Percentiles rank a stretch among this genome's conserved stretches.
Evolutionary conservation across 2,329 filamentous ascomycete genomes (phyloP).

Genomic region (Emericellopsis cladophorae): DNA sequence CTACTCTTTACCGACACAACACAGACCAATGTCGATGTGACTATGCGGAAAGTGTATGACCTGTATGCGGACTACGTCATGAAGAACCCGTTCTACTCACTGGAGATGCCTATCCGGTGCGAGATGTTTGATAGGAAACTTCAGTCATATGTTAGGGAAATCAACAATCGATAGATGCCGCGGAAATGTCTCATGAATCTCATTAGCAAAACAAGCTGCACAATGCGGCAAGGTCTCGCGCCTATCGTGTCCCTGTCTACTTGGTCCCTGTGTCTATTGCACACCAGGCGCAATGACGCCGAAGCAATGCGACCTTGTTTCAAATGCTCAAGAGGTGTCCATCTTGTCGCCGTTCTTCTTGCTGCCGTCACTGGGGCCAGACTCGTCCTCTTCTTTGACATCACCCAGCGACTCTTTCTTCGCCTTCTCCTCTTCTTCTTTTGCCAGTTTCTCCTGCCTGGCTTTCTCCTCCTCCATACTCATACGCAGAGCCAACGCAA

Average conservation of each 20-base stretch:
- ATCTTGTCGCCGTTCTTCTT: conserved; percentile 56
- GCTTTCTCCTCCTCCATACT: conserved; percentile 98
- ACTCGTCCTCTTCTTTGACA: conserved; percentile 70
- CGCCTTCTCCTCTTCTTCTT: conserved; percentile 59
- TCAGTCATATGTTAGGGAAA: conserved; percentile 64
- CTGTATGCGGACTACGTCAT: conserved; percentile 95
- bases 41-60: conserved; percentile 81
- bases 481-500: conserved; percentile 90
- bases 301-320: not conserved
- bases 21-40: conserved; percentile 75
- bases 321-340: conserved; percentile 56
- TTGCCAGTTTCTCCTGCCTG: conserved; percentile 73
- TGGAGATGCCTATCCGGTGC: conserved; percentile 94
- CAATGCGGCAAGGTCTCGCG: not conserved
- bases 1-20: conserved; percentile 84
- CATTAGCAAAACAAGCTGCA: not conserved
- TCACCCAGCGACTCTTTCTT: conserved; percentile 67
- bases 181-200: not conserved
- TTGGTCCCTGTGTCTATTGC: not conserved
- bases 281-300: not conserved
- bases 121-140: conserved; percentile 89
- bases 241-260: not conserved
- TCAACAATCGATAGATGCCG: conserved; percentile 40
- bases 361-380: conserved; percentile 28
- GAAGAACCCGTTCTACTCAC: conserved; percentile 98